phyloP scores from a whole-genome alignment of 192 early-diverging fungal species.

The Mortierella claussenii region DNA sequence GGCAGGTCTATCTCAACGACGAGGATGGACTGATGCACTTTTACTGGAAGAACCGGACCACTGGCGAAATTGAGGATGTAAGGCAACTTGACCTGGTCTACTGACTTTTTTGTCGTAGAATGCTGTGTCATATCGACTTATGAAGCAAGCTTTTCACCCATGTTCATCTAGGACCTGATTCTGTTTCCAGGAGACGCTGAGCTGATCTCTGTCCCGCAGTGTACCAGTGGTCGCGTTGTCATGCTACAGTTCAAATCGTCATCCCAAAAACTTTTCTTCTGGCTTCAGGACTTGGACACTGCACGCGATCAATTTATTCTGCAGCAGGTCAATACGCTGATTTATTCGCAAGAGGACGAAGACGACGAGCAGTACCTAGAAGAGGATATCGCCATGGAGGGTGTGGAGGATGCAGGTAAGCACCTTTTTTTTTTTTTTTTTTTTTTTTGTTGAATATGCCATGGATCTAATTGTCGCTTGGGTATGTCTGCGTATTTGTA shows the following conservation, averaged over 20 bases:
- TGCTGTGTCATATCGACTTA: no score
- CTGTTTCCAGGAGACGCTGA: slow-evolving; percentile 86
- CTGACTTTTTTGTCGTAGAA: neutral
- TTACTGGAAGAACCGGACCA: slow-evolving; percentile 80
- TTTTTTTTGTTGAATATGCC: neutral
- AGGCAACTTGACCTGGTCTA: neutral
- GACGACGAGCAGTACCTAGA: slow-evolving; percentile 50
- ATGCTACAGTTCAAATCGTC: slow-evolving; percentile 87
- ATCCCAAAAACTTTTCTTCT: slow-evolving; percentile 82
- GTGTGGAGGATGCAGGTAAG: slow-evolving; percentile 4
- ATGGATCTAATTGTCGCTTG: neutral
- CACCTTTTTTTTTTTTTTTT: neutral
- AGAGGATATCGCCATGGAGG: slow-evolving; percentile 44
- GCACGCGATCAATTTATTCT: slow-evolving; percentile 67
- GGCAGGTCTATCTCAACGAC: slow-evolving; percentile 67
- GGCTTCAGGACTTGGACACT: slow-evolving; percentile 81
- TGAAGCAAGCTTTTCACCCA: no score
- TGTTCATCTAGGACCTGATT: slow-evolving; percentile 70
- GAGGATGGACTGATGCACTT: slow-evolving; percentile 82
- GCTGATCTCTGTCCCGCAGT: slow-evolving; percentile 61
- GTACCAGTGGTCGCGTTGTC: slow-evolving; percentile 78
- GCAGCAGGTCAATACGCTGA: slow-evolving; percentile 64
- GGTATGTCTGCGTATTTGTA: neutral
- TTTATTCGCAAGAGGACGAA: slow-evolving; percentile 48
- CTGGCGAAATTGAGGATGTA: slow-evolving; percentile 44